Conservation (phyloP, 1,284 basidiomycete genomes). For the Coniferiporia weirii region DNA sequence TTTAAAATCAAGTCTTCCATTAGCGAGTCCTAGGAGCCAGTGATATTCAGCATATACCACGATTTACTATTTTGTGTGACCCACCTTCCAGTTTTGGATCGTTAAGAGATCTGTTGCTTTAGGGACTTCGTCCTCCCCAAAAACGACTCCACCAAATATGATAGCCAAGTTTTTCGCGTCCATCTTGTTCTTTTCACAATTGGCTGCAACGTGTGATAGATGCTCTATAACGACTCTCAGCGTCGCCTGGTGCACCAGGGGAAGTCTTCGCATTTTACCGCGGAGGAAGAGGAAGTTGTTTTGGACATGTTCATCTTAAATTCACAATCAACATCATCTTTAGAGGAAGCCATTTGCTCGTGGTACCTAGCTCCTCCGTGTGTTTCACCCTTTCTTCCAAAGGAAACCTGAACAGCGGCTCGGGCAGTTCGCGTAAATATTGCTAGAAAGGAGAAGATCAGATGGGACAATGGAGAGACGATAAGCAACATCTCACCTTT, state of each 20-base stretch:
- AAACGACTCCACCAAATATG: constrained; percentile 80
- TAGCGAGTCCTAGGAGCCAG: constrained; percentile 61
- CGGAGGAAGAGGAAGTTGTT: constrained; percentile 73
- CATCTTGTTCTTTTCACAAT: constrained; percentile 87
- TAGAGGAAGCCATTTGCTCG: constrained; percentile 16
- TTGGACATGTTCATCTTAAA: constrained; percentile 59
- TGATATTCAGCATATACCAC: constrained; percentile 7
- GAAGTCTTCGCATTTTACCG: constrained; percentile 78
- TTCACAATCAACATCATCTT: constrained; percentile 11
- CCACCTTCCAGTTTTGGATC: constrained; percentile 69
- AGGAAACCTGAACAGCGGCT: constrained; percentile 86
- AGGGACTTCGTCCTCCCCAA: constrained; percentile 84
- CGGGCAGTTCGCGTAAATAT: constrained; percentile 88
- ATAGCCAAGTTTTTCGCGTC: constrained; percentile 86
- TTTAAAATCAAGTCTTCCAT: constrained; percentile 85
- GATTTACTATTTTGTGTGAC: not conserved
- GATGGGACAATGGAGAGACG: not conserved
- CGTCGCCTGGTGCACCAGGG: constrained; percentile 85
- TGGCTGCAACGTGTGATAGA: constrained; percentile 69
- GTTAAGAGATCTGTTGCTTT: constrained; percentile 69
- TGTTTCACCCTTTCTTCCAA: constrained; percentile 82
- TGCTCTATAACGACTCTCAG: constrained; percentile 87
- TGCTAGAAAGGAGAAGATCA: constrained; percentile 40
- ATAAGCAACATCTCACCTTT: constrained; percentile 51
- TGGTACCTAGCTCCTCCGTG: constrained; percentile 65